Evolutionary conservation across 2,329 filamentous ascomycete species (phyloP).

Genomic region (Fusarium ramigenum): DNA sequence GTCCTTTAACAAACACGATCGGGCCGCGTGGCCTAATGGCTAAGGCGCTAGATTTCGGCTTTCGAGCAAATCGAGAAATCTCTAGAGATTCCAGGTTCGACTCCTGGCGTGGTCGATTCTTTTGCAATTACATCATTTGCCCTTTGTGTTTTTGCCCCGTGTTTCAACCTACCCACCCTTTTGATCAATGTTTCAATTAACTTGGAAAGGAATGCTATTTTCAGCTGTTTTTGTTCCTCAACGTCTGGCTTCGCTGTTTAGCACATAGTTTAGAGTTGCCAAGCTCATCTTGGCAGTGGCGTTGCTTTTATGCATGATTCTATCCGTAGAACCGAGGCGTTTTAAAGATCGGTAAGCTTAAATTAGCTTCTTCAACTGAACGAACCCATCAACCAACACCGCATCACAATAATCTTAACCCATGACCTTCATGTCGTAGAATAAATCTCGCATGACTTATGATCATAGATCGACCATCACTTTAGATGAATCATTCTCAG

Average conservation of each 20-base stretch:
- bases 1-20: slow-evolving; percentile 4
- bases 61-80: slow-evolving; percentile 19
- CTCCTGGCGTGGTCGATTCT: slow-evolving; percentile 48
- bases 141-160: too few species aligned
- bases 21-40: slow-evolving; percentile 50
- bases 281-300: background rate
- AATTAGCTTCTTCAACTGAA: background rate
- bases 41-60: slow-evolving; percentile 51
- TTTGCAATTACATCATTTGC: background rate
- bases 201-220: background rate
- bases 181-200: background rate
- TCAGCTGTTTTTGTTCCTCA: background rate
- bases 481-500: background rate
- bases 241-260: background rate
- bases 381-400: background rate
- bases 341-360: background rate
- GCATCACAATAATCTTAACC: background rate
- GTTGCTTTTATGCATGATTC: background rate
- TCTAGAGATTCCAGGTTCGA: slow-evolving; percentile 52
- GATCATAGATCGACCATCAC: background rate
- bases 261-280: background rate
- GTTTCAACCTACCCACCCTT: background rate
- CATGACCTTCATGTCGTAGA: background rate
- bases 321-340: background rate
- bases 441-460: background rate